Percentiles rank a stretch among this genome's conserved stretches.
These are phyloP conservation scores for Pythium sp. DNA, from an alignment of 352 stramenopile genomes.

Conservation along the genomic window DNA sequence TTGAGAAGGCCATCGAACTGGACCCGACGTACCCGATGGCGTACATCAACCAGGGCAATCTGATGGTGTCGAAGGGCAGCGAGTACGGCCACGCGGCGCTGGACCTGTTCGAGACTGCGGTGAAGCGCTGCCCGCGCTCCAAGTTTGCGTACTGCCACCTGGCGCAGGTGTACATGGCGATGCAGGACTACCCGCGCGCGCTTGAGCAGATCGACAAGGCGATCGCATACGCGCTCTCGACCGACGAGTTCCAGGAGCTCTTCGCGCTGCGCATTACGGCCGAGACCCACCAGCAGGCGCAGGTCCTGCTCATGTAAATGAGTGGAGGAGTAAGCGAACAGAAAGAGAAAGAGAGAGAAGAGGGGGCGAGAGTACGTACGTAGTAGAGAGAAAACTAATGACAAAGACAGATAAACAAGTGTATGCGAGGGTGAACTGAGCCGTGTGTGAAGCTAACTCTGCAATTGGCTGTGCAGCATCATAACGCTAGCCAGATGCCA, in stretches of 20 bases:
- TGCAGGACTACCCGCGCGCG: constrained; percentile 76
- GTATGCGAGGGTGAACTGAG: neutral
- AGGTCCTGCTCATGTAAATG: constrained; percentile 53
- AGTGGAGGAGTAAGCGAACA: neutral
- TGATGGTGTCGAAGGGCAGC: constrained; percentile 72
- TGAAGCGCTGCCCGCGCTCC: constrained; percentile 73
- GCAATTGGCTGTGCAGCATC: neutral
- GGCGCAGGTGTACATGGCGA: constrained; percentile 83
- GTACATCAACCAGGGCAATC: constrained; percentile 85
- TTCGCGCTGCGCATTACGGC: constrained; percentile 77
- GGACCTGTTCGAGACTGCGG: constrained; percentile 70
- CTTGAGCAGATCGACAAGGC: constrained; percentile 83
- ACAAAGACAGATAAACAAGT: neutral
- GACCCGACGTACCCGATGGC: constrained; percentile 83
- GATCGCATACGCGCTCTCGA: constrained; percentile 67
- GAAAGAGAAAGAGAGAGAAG: neutral
- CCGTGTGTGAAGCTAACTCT: neutral
- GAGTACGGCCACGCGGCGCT: constrained; percentile 72
- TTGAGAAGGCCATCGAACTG: constrained; percentile 76
- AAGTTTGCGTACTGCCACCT: constrained; percentile 84
- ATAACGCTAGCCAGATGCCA: neutral
- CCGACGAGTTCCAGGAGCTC: constrained; percentile 75
- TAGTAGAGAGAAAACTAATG: neutral
- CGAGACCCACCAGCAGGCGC: constrained; percentile 70
- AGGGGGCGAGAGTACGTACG: neutral